These are phyloP conservation scores for Gossypium schwendimanii DNA, from an alignment of 441 rosid species.

Conservation along the genomic window DNA sequence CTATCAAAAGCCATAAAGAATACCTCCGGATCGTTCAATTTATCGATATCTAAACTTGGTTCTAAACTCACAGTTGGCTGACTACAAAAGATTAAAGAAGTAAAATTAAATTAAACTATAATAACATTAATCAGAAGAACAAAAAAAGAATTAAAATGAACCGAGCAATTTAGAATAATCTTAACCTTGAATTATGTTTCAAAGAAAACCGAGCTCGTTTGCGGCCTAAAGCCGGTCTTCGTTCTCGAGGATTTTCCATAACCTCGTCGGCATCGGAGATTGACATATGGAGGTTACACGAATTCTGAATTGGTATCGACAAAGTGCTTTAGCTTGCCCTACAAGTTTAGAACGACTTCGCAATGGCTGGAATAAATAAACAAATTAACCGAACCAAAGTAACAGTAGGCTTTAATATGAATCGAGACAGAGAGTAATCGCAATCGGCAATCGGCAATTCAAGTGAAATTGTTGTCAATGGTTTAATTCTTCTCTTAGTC, in stretches of 20 bases:
- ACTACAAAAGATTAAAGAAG: constrained; percentile 28
- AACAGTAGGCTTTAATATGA: no score
- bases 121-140: background rate
- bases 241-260: constrained; percentile 38
- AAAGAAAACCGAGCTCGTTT: constrained; percentile 62
- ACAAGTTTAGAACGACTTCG: constrained; percentile 35
- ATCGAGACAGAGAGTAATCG: constrained; percentile 19
- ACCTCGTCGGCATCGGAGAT: constrained; percentile 21
- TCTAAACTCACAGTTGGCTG: constrained; percentile 36
- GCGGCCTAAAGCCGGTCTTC: constrained; percentile 63
- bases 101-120: background rate
- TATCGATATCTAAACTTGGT: constrained; percentile 48
- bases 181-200: constrained; percentile 51
- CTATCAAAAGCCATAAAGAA: constrained; percentile 62
- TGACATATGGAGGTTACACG: constrained; percentile 16
- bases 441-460: no score
- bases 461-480: no score
- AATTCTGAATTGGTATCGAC: constrained; percentile 26
- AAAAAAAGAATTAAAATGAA: background rate
- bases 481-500: no score
- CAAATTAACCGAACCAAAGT: no score
- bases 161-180: constrained; percentile 1
- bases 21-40: constrained; percentile 58
- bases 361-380: constrained; percentile 2
- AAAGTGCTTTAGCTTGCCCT: constrained; percentile 39